Base-by-base conservation (phyloP, 1,284 basidiomycete genomes). In the Xerocomus nothofagi region DNA sequence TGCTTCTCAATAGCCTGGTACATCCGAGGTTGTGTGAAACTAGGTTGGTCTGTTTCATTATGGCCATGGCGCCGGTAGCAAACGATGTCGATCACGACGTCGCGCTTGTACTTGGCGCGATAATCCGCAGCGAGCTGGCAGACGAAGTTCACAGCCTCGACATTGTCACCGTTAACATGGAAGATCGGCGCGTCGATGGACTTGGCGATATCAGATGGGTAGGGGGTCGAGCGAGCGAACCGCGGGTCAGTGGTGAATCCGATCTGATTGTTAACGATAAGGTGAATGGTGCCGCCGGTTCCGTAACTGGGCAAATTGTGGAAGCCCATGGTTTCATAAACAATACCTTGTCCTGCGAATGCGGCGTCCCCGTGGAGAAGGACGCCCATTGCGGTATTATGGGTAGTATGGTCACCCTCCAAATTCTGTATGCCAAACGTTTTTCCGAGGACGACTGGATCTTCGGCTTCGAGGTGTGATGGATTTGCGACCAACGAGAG, bases 241-340 rank as follows among this genome's bases (percentile, higher is more conserved):
- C 95, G 88, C 42, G 97, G 97, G 70, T 98, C 96, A 49, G 97
- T 99, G 53, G 97, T 99, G 79, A 99, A 99, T 58, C 97, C 97
- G 56, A 99, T 98, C 73, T 99, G 97, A 77, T 99, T 99, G 81
- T 99, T 99, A 64, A 99, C 94, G 63, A 99, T 95, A 57, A 99
- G 78, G 71, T 99, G 97, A 62, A 99, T 92, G 39, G 97, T 99
- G 56, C 97, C 97, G 55, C 97, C 97, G 17, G 95, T 98, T 43
- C 95, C 94, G 72, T 98, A 99, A 74, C 83, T 86, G 39, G 93
- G 93, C 40, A 99, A 80, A 69, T 91, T 93, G 76, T 95, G 91
- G 80, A 99, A 92, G 66, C 97, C 97, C 91, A 98, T 98, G 34
- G 96, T 98, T 78, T 99, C 97, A 74, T 99, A 99, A 34, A 99